Conservation (phyloP, 106 monocot species). For the Platanthera zijinensis region DNA sequence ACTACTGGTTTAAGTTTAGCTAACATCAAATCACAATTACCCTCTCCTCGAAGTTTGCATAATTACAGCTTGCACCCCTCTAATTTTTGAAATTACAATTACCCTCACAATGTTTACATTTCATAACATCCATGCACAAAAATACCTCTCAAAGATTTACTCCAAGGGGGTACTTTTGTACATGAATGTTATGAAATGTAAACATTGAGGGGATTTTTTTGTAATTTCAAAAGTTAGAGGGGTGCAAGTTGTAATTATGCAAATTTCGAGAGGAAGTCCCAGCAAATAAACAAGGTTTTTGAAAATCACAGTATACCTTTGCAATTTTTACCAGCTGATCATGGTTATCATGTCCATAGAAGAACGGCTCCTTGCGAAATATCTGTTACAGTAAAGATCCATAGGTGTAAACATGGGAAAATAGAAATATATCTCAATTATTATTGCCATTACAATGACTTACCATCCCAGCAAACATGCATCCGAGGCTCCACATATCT, state of each 20-base stretch:
- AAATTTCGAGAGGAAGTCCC: no score
- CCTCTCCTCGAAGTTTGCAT: no score
- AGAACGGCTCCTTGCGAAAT: conserved; percentile 84
- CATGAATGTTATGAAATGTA: no score
- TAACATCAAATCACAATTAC: neutral
- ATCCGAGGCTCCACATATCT: conserved; percentile 98
- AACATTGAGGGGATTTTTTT: no score
- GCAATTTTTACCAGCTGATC: conserved; percentile 89
- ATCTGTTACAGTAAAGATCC: conserved; percentile 30
- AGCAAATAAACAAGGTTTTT: neutral
- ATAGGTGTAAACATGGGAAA: conserved; percentile 1
- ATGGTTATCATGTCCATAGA: conserved; percentile 80
- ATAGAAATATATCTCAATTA: neutral
- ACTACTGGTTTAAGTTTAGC: neutral
- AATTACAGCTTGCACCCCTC: no score
- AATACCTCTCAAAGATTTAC: no score
- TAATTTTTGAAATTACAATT: no score
- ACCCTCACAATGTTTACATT: no score
- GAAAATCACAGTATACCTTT: conserved; percentile 38
- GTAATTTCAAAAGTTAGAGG: no score
- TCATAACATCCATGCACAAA: no score
- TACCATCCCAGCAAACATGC: conserved; percentile 99
- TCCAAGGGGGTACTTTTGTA: no score
- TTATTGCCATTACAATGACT: neutral
- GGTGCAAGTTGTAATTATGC: no score